A percentile compares a stretch with the other conserved stretches of the same genome.
Conservation (phyloP, 176 grass and related monocot genomes). For the Oryza nivara region DNA sequence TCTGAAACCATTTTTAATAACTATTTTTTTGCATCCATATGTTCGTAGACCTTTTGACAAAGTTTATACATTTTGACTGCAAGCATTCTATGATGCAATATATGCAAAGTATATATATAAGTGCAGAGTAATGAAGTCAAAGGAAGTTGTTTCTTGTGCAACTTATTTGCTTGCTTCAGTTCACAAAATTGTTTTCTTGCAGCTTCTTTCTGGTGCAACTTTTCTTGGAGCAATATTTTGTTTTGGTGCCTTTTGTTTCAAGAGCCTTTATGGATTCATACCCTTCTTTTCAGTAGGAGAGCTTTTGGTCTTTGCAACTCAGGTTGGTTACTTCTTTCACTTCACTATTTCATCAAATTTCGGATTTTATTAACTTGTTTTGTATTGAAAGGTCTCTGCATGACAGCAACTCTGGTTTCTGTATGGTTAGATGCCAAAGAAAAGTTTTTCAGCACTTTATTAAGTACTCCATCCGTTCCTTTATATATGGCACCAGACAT, state of each 20-base stretch:
- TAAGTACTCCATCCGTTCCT: not conserved
- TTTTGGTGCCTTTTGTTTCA: conserved; percentile 97
- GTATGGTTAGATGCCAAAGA: conserved; percentile 11
- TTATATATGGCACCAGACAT: no score
- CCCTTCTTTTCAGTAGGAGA: conserved; percentile 80
- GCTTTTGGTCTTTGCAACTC: conserved; percentile 94
- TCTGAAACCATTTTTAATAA: not conserved
- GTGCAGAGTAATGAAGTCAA: not conserved
- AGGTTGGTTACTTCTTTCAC: conserved; percentile 52
- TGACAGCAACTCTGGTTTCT: conserved; percentile 22
- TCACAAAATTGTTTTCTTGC: conserved; percentile 36
- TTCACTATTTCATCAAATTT: conserved; percentile 15
- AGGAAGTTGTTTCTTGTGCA: conserved; percentile 4
- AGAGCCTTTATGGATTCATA: conserved; percentile 97
- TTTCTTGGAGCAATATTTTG: conserved; percentile 96
- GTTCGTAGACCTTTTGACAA: not conserved
- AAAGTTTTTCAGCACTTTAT: not conserved
- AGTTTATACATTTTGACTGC: not conserved
- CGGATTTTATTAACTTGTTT: not conserved
- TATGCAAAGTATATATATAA: conserved; percentile 22
- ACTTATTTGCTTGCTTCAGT: conserved; percentile 26
- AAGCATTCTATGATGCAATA: not conserved
- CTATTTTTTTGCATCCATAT: not conserved
- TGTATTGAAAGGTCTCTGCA: not conserved
- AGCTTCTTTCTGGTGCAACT: conserved; percentile 92